Percentiles rank a stretch among this genome's conserved stretches.
Conservation (phyloP, 345 rosid genomes). For the Punica granatum region DNA sequence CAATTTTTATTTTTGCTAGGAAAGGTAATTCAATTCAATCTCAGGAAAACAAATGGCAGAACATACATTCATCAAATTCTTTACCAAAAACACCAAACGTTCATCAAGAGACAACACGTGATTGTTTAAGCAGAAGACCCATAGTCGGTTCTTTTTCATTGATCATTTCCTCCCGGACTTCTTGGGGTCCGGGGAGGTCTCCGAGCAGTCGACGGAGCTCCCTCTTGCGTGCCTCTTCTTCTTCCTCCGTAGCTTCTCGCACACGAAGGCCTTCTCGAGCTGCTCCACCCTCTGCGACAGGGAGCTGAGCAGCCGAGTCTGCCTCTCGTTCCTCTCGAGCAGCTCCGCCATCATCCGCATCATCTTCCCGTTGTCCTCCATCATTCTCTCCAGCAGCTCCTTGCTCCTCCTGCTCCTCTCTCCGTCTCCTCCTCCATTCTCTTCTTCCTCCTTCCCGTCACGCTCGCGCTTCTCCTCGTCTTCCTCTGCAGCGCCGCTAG, state of each 20-base stretch:
- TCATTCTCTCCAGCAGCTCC: constrained; percentile 35
- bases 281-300: constrained; percentile 45
- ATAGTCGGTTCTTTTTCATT: too few relatives aligned
- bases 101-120: too few relatives aligned
- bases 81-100: too few relatives aligned
- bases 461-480: neutral
- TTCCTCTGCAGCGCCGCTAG: neutral
- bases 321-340: constrained; percentile 43
- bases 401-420: constrained; percentile 12
- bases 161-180: constrained; percentile 16
- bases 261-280: constrained; percentile 46
- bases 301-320: constrained; percentile 29
- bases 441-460: neutral
- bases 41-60: too few relatives aligned
- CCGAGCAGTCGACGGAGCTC: constrained; percentile 4
- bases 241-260: constrained; percentile 35
- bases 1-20: too few relatives aligned
- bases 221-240: constrained; percentile 27
- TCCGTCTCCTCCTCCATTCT: neutral
- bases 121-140: too few relatives aligned
- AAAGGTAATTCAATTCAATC: too few relatives aligned
- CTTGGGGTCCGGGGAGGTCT: constrained; percentile 2
- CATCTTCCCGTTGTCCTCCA: constrained; percentile 55
- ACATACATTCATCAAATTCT: too few relatives aligned
- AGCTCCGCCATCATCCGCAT: constrained; percentile 41